A percentile compares a stretch with the other conserved stretches of the same genome.
Conservation (phyloP, 2,329 filamentous ascomycete genomes). For the Ophiostoma perfectum region DNA sequence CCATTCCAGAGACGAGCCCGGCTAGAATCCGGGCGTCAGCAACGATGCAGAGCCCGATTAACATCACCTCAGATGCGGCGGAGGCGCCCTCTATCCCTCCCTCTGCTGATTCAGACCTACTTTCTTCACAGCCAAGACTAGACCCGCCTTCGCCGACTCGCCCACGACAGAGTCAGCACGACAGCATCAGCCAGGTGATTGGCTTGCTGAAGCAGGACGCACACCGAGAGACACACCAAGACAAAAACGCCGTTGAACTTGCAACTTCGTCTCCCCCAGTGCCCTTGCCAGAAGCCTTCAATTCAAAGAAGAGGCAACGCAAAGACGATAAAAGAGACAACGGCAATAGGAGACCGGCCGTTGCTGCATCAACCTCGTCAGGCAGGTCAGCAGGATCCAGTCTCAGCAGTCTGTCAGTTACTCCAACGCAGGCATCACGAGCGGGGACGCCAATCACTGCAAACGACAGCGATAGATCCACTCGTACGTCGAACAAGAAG, state of each 20-base stretch:
- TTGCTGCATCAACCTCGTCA: not conserved
- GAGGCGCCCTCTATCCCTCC: not conserved
- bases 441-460: constrained; percentile 23
- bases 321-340: not conserved
- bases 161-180: not conserved
- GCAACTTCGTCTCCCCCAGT: constrained; percentile 17
- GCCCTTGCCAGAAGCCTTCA: not conserved
- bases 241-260: not conserved
- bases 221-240: not conserved
- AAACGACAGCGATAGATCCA: constrained; percentile 21
- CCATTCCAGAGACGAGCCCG: constrained; percentile 29
- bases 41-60: not conserved
- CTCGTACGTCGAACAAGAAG: constrained; percentile 12
- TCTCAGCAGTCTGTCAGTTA: constrained; percentile 38
- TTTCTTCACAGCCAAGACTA: not conserved
- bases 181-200: not conserved
- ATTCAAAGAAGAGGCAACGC: not conserved
- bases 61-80: constrained; percentile 8
- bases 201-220: not conserved
- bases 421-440: constrained; percentile 31
- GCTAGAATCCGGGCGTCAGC: not conserved
- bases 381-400: constrained; percentile 33
- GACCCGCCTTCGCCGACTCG: not conserved
- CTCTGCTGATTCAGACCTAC: not conserved
- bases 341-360: not conserved